A percentile compares a stretch with the other conserved stretches of the same genome.
These are phyloP conservation scores for Trametes maxima DNA, from an alignment of 768 basidiomycete species.

Conservation along the genomic window DNA sequence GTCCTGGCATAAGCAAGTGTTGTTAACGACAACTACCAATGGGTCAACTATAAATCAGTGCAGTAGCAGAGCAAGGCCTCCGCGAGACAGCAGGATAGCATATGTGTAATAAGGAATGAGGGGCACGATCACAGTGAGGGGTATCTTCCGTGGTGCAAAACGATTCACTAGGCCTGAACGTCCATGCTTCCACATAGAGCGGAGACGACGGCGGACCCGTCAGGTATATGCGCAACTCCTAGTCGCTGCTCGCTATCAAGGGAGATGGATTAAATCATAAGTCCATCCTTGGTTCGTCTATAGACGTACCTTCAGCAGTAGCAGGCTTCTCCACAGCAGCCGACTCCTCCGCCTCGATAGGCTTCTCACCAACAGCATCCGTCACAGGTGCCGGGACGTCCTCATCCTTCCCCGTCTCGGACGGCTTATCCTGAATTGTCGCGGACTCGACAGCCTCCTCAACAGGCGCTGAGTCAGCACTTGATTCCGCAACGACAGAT, in stretches of 20 bases:
- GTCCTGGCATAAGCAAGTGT: slow-evolving; percentile 4
- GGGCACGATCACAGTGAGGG: slow-evolving; percentile 6
- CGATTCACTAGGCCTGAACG: slow-evolving; percentile 1
- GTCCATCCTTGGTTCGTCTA: not conserved
- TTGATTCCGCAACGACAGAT: not conserved
- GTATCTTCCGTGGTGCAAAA: slow-evolving; percentile 19
- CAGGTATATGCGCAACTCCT: slow-evolving; percentile 12
- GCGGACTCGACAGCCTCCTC: not conserved
- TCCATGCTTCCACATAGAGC: slow-evolving; percentile 15
- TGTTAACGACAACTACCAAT: not conserved
- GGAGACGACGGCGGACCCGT: not conserved
- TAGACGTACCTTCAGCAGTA: slow-evolving; percentile 8
- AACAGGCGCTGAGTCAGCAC: not conserved
- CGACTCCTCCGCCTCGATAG: not conserved
- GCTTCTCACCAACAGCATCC: not conserved
- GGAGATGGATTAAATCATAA: not conserved
- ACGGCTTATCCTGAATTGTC: not conserved
- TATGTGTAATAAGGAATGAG: slow-evolving; percentile 7
- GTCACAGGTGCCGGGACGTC: not conserved
- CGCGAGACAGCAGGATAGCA: slow-evolving; percentile 11
- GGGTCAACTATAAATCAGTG: not conserved
- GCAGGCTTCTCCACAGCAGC: slow-evolving; percentile 8
- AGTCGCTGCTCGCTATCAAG: slow-evolving; percentile 6
- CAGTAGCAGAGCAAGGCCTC: not conserved
- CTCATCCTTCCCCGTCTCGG: not conserved